Percentiles rank a stretch among this genome's conserved stretches.
These are phyloP conservation scores for Herpetospermum pedunculosum DNA, from an alignment of 306 rosid species.

Conservation along the genomic window DNA sequence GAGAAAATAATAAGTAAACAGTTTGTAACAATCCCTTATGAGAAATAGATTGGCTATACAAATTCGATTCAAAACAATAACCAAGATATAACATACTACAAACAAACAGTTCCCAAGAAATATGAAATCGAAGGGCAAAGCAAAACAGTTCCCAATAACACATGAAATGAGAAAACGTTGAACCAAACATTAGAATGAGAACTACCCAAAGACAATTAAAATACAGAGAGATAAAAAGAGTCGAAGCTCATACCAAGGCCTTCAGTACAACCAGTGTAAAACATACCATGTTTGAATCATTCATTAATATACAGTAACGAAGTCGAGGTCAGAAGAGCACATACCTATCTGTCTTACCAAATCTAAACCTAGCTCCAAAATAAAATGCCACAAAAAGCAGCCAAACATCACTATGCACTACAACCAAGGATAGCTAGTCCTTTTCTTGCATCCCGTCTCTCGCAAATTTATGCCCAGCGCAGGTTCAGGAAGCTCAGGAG, in stretches of 20 bases:
- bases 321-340: neutral
- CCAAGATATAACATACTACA: too few relatives aligned
- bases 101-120: too few relatives aligned
- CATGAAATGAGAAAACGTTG: neutral
- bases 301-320: neutral
- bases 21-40: neutral
- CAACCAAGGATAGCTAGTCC: constrained; percentile 41
- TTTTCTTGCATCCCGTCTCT: constrained; percentile 45
- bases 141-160: neutral
- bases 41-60: neutral
- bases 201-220: neutral
- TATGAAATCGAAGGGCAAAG: too few relatives aligned
- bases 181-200: neutral
- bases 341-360: constrained; percentile 38
- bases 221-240: neutral
- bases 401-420: constrained; percentile 42
- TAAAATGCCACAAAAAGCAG: constrained; percentile 37
- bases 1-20: neutral
- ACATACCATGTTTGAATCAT: neutral
- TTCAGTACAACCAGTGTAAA: neutral
- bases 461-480: constrained; percentile 43
- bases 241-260: neutral
- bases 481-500: constrained; percentile 40
- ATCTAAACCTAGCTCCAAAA: constrained; percentile 37
- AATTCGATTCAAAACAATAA: too few relatives aligned